Conservation (phyloP, 148 eudicot species). For the Rhododendron molle region DNA sequence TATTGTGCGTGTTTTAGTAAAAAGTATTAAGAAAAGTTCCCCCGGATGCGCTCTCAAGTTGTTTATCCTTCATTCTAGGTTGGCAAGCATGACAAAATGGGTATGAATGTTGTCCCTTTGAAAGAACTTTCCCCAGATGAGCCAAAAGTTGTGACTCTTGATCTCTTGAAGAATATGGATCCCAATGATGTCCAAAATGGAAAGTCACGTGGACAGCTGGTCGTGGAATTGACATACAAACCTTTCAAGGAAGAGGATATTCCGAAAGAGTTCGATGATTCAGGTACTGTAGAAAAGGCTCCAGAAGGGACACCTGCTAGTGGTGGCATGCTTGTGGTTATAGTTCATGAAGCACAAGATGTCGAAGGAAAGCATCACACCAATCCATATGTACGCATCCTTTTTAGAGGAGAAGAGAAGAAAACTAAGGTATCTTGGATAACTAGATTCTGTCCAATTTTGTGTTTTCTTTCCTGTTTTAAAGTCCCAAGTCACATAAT, state of each 20-base stretch:
- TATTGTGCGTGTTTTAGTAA: neutral
- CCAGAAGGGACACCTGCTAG: conserved; percentile 83
- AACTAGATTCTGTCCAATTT: neutral
- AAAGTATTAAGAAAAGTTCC: neutral
- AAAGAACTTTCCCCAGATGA: conserved; percentile 75
- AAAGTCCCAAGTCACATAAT: neutral
- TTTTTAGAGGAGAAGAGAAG: conserved; percentile 80
- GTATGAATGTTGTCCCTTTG: conserved; percentile 62
- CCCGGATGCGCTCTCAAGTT: neutral
- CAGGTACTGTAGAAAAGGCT: conserved; percentile 38
- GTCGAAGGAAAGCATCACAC: conserved; percentile 91
- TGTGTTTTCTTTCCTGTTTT: neutral
- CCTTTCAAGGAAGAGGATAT: conserved; percentile 66
- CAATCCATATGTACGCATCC: conserved; percentile 68
- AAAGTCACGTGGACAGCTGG: conserved; percentile 73
- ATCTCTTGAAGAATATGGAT: conserved; percentile 61
- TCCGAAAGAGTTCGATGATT: conserved; percentile 40
- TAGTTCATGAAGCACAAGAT: conserved; percentile 74
- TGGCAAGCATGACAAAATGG: conserved; percentile 89
- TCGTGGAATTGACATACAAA: conserved; percentile 64
- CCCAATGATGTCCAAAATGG: conserved; percentile 69
- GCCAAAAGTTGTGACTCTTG: conserved; percentile 51
- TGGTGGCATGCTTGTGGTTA: conserved; percentile 71
- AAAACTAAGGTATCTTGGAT: conserved; percentile 67
- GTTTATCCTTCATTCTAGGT: conserved; percentile 33